Evolutionary conservation across 2,329 filamentous ascomycete genomes (phyloP), one percentile per base, ranked within the genome.

Genomic region (Pseudogymnoascus sp.): DNA sequence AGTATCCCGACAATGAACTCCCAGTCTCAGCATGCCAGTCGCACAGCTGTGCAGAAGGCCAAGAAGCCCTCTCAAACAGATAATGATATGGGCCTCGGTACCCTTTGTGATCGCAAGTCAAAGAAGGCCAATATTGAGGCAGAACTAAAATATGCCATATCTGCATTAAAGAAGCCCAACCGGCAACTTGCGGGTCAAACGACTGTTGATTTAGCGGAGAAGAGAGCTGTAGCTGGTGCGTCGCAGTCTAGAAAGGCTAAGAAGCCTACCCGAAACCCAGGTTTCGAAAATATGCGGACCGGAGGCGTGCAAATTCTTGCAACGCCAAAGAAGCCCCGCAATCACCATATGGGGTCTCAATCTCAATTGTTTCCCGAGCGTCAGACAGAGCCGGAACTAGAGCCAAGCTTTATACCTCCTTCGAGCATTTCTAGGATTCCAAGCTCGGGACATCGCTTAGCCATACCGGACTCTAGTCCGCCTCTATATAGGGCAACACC

Each of bases 111-210:
- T 30, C 80, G 80, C 2, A 83, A 86, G 62, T 72, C 76, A 1
- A 89, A 84, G 72, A 87, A 88, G 70, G 86, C 85, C 2, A 75
- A 82, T 22, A 80, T 91, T 1, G 85, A 91, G 58, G 84, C 86
- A 28, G 87, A 92, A 69, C 75, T 93, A 35, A 84, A 85, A 67
- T 84, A 90, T 63, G 90, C 90, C 7, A 92, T 94, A 59, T 83
- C 83, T 5, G 82, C 86, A 8, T 73, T 93, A 42, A 87, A 89
- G 72, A 91, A 87, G 73, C 90, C 90, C 0, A 92, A 93, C 69
- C 83, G 90, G 52, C 82, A 84, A 22, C 79, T 89, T 41, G 88
- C 87, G 11, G 85, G 85, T 33, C 86, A 85, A 68, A 82, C 84
- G 38, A 79, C 89, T 62, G 84, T 82, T 3, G 88, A 90, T 66